Evolutionary conservation across 1,284 basidiomycete species (phyloP).

Genomic region (Rhodotorula sp.): DNA sequence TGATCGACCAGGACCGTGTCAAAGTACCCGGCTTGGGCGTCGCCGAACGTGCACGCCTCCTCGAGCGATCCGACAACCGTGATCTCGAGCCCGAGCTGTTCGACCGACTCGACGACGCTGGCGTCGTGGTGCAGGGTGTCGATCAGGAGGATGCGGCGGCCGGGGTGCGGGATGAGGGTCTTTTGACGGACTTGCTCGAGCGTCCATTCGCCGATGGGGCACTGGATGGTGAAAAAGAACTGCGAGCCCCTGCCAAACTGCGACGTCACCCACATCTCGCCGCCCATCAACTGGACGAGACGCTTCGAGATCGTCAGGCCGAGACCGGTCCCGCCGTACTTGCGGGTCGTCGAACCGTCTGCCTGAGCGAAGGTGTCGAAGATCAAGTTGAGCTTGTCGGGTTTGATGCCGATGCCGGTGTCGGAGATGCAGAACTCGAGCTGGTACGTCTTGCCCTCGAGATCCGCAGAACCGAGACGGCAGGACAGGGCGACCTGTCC

Average conservation of each 20-base stretch:
- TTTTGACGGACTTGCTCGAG: conserved; percentile 44
- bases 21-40: conserved; percentile 72
- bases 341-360: conserved; percentile 68
- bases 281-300: conserved; percentile 94
- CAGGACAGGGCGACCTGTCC: conserved; percentile 91
- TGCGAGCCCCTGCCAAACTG: conserved; percentile 84
- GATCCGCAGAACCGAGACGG: conserved; percentile 62
- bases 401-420: conserved; percentile 98
- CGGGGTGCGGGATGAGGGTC: conserved; percentile 50
- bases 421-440: conserved; percentile 97
- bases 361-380: conserved; percentile 99
- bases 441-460: conserved; percentile 75
- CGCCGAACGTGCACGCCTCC: conserved; percentile 58
- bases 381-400: conserved; percentile 97
- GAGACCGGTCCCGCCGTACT: conserved; percentile 96
- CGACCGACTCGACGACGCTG: conserved; percentile 74
- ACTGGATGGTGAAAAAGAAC: conserved; percentile 95
- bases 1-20: conserved; percentile 96
- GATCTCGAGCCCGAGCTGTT: conserved; percentile 77
- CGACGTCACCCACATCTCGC: conserved; percentile 97
- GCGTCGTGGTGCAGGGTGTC: conserved; percentile 79
- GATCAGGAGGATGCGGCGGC: conserved; percentile 76
- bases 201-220: conserved; percentile 48
- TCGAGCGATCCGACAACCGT: conserved; percentile 73
- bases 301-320: conserved; percentile 72